Conservation (phyloP, 495 filamentous ascomycete species). For the Lophiotrema nucula region DNA sequence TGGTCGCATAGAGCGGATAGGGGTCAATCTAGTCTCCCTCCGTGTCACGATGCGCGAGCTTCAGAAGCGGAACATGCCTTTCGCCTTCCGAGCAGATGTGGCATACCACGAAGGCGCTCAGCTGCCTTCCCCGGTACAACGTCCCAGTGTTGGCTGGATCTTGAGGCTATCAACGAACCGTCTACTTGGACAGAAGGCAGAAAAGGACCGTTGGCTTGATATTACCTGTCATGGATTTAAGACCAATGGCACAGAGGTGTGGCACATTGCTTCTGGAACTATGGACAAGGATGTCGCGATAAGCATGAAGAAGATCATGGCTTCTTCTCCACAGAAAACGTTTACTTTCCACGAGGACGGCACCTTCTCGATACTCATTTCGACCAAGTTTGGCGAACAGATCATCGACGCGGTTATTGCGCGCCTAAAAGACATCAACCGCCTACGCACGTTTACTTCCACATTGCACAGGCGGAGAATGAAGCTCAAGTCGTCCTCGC, state of each 20-base stretch:
- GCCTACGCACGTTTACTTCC: slow-evolving; percentile 63
- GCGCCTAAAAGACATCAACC: slow-evolving; percentile 61
- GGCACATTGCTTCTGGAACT: slow-evolving; percentile 15
- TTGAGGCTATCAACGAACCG: slow-evolving; percentile 1
- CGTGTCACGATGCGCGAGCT: slow-evolving; percentile 11
- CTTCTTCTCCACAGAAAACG: slow-evolving; percentile 55
- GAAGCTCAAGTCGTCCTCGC: slow-evolving; percentile 54
- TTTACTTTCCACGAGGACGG: slow-evolving; percentile 59
- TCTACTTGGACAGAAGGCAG: slow-evolving; percentile 9
- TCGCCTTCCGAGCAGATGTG: not conserved
- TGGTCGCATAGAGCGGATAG: slow-evolving; percentile 8
- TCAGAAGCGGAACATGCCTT: not conserved
- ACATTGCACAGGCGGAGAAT: slow-evolving; percentile 57
- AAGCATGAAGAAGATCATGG: slow-evolving; percentile 44
- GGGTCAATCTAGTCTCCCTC: slow-evolving; percentile 8
- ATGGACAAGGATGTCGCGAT: slow-evolving; percentile 11
- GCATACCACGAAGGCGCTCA: not conserved
- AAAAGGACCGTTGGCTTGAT: slow-evolving; percentile 14
- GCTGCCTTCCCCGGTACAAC: not conserved
- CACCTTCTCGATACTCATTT: slow-evolving; percentile 59
- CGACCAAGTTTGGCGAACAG: slow-evolving; percentile 55
- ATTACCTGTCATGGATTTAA: slow-evolving; percentile 20
- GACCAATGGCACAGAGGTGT: slow-evolving; percentile 7
- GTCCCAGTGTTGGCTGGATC: slow-evolving; percentile 11
- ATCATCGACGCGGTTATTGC: slow-evolving; percentile 53